Evolutionary conservation across 2,329 filamentous ascomycete species (phyloP).

Genomic region (Ascochyta pisi): DNA sequence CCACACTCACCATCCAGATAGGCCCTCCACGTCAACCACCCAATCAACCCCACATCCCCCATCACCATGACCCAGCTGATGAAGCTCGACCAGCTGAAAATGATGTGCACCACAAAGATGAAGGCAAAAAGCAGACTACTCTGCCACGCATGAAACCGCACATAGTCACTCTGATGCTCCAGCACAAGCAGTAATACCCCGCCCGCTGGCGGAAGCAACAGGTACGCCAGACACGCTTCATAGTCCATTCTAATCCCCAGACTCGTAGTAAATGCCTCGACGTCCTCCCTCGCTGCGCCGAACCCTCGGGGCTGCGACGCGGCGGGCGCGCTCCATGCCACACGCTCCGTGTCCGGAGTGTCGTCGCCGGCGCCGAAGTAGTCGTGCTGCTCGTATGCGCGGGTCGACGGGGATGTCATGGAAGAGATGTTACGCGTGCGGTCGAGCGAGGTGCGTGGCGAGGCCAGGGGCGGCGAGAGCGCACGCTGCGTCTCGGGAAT

Average conservation of each 20-base stretch:
- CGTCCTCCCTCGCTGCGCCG: conserved; percentile 63
- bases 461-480: conserved; percentile 71
- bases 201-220: conserved; percentile 83
- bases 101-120: conserved; percentile 73
- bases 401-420: conserved; percentile 42
- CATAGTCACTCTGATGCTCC: conserved; percentile 96
- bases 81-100: conserved; percentile 84
- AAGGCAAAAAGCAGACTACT: conserved; percentile 81
- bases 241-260: conserved; percentile 85
- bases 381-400: conserved; percentile 50
- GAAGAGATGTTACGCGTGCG: conserved; percentile 40
- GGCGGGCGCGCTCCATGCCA: conserved; percentile 35
- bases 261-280: conserved; percentile 84
- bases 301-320: conserved; percentile 11
- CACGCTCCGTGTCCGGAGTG: conserved; percentile 32
- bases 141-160: conserved; percentile 98
- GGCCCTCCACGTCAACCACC: conserved; percentile 76
- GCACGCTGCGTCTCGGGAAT: conserved; percentile 84
- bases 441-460: conserved; percentile 48
- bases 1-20: conserved; percentile 76
- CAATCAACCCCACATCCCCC: conserved; percentile 77
- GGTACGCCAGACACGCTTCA: conserved; percentile 89
- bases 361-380: conserved; percentile 39
- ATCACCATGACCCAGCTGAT: conserved; percentile 85
- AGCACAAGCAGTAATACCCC: conserved; percentile 82